Evolutionary conservation across 345 rosid genomes (phyloP).

Genomic region (Ceriops tagal): DNA sequence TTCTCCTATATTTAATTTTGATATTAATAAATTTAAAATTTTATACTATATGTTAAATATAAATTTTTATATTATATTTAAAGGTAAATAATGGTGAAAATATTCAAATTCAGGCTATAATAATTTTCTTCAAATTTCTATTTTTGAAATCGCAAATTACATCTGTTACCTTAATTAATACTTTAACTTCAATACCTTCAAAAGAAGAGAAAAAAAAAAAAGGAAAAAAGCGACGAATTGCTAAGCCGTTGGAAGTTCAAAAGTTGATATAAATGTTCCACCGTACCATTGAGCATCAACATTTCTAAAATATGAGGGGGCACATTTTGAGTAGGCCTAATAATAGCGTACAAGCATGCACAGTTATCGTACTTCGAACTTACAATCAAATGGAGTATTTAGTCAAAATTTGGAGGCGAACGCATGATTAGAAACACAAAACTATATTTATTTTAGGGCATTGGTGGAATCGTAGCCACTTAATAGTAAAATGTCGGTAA

Average conservation of each 20-base stretch:
- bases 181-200: not conserved
- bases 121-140: no score
- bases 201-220: not conserved
- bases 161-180: not conserved
- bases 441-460: constrained; percentile 9
- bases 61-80: no score
- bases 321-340: constrained; percentile 13
- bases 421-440: constrained; percentile 30
- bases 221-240: not conserved
- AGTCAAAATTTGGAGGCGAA: constrained; percentile 32
- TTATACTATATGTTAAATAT: no score
- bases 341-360: constrained; percentile 35
- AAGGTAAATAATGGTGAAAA: no score
- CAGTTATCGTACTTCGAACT: not conserved
- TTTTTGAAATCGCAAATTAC: no score
- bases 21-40: no score
- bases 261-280: constrained; percentile 1
- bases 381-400: constrained; percentile 4
- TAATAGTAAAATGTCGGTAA: constrained; percentile 11
- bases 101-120: no score
- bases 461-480: constrained; percentile 38
- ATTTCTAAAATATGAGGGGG: not conserved
- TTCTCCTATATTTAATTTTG: no score
- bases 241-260: not conserved
- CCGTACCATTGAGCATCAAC: not conserved